phyloP scores from a whole-genome alignment of 129 eudicot species.

The Calendula officinalis region DNA sequence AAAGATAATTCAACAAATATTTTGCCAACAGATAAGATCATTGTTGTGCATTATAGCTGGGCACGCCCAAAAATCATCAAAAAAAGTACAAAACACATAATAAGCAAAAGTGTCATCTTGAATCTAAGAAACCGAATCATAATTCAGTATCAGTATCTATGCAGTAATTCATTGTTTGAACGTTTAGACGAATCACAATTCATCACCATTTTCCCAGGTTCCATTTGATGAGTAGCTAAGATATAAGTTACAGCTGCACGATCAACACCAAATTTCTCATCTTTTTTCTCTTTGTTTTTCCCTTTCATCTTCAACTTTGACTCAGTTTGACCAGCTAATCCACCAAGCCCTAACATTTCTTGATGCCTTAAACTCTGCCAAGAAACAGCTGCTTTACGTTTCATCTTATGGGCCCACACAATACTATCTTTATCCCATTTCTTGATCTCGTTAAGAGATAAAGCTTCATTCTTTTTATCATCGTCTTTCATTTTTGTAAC shows the following conservation, averaged over 20 bases:
- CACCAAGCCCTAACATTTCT: slow-evolving; percentile 24
- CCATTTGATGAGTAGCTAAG: slow-evolving; percentile 49
- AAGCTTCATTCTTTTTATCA: slow-evolving; percentile 15
- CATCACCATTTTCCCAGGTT: slow-evolving; percentile 59
- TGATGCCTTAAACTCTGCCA: slow-evolving; percentile 33
- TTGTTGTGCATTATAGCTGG: slow-evolving; percentile 22
- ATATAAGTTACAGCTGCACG: slow-evolving; percentile 49
- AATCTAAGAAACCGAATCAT: slow-evolving; percentile 21
- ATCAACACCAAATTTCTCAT: slow-evolving; percentile 26
- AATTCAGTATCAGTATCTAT: slow-evolving; percentile 9
- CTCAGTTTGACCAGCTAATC: slow-evolving; percentile 7
- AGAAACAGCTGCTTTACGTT: slow-evolving; percentile 48
- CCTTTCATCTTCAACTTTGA: slow-evolving; percentile 27
- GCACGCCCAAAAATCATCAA: background rate
- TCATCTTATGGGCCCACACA: slow-evolving; percentile 50
- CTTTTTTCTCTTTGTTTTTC: slow-evolving; percentile 18
- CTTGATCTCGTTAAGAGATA: slow-evolving; percentile 38
- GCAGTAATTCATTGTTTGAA: slow-evolving; percentile 16
- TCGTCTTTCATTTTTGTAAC: slow-evolving; percentile 35
- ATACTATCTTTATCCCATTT: slow-evolving; percentile 42
- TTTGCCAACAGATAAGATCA: slow-evolving; percentile 16
- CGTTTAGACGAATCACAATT: slow-evolving; percentile 35
- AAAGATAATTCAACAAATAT: slow-evolving; percentile 23
- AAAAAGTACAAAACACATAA: slow-evolving; percentile 2
- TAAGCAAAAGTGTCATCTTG: slow-evolving; percentile 14